A percentile compares a stretch with the other conserved stretches of the same genome.
Conservation (phyloP, 2,329 filamentous ascomycete genomes). For the Lecanoromycetidae sp. region DNA sequence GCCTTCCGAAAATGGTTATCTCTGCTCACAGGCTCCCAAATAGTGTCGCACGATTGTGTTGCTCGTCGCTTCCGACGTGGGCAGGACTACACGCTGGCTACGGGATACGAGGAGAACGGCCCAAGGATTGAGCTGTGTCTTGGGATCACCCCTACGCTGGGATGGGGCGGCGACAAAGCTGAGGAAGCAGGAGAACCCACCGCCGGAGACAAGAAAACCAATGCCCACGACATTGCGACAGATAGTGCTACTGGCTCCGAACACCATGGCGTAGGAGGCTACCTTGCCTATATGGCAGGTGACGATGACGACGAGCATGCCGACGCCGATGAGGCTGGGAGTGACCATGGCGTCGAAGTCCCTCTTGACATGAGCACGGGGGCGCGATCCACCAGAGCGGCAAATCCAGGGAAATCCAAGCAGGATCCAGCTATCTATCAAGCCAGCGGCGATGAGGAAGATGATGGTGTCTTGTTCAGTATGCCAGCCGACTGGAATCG, state of each 20-base stretch:
- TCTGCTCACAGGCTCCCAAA: constrained; percentile 61
- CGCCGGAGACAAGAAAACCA: background rate
- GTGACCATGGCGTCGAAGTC: constrained; percentile 29
- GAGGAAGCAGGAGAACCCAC: constrained; percentile 32
- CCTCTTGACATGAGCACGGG: constrained; percentile 21
- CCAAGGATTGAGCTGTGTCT: constrained; percentile 78
- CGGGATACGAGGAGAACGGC: constrained; percentile 58
- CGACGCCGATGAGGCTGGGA: constrained; percentile 49
- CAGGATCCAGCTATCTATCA: constrained; percentile 79
- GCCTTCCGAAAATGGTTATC: constrained; percentile 86
- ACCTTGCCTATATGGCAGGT: constrained; percentile 79
- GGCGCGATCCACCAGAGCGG: constrained; percentile 19
- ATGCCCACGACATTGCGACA: constrained; percentile 13
- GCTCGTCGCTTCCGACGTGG: constrained; percentile 78
- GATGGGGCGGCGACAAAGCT: constrained; percentile 54
- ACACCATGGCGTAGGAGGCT: constrained; percentile 34
- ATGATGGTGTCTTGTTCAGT: constrained; percentile 60
- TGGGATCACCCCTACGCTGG: constrained; percentile 68
- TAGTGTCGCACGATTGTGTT: constrained; percentile 65
- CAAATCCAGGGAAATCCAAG: constrained; percentile 26
- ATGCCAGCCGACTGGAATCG: constrained; percentile 74
- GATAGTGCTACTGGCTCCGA: background rate
- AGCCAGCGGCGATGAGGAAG: constrained; percentile 53
- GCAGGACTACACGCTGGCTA: constrained; percentile 85
- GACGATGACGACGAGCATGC: constrained; percentile 44